phyloP scores from a whole-genome alignment of 768 basidiomycete genomes.

The Suillus fuscotomentosus region DNA sequence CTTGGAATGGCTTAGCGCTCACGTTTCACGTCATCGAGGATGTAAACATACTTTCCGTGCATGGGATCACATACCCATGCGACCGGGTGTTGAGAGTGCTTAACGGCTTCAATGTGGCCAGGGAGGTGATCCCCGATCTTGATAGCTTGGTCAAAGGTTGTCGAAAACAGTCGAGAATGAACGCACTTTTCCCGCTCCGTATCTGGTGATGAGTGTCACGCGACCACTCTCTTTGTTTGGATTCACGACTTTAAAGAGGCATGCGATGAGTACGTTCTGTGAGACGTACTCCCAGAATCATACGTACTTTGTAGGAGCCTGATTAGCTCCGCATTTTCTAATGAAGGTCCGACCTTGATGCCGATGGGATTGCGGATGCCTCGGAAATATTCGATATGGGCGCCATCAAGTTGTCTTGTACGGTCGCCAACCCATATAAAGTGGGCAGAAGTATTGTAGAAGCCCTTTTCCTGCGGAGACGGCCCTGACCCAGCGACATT shows the following conservation, averaged over 20 bases:
- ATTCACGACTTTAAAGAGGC: conserved; percentile 67
- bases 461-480: conserved; percentile 33
- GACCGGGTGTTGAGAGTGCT: conserved; percentile 79
- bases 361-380: conserved; percentile 94
- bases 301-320: conserved; percentile 70
- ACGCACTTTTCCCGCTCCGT: conserved; percentile 81
- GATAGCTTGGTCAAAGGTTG: background rate
- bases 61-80: conserved; percentile 97
- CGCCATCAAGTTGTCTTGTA: conserved; percentile 87
- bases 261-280: background rate
- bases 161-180: background rate
- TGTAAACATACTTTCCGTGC: conserved; percentile 91
- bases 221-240: conserved; percentile 79
- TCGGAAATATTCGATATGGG: conserved; percentile 94
- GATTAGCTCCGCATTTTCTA: conserved; percentile 77
- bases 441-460: conserved; percentile 91
- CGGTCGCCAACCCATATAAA: conserved; percentile 98
- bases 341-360: conserved; percentile 92
- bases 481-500: background rate
- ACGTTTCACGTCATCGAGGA: background rate
- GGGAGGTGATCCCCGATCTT: conserved; percentile 77
- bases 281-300: background rate
- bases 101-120: conserved; percentile 79
- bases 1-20: conserved; percentile 35
- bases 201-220: conserved; percentile 90